These are phyloP conservation scores for Hypoxylon trugodes DNA, from an alignment of 495 filamentous ascomycete genomes.

Conservation along the genomic window DNA sequence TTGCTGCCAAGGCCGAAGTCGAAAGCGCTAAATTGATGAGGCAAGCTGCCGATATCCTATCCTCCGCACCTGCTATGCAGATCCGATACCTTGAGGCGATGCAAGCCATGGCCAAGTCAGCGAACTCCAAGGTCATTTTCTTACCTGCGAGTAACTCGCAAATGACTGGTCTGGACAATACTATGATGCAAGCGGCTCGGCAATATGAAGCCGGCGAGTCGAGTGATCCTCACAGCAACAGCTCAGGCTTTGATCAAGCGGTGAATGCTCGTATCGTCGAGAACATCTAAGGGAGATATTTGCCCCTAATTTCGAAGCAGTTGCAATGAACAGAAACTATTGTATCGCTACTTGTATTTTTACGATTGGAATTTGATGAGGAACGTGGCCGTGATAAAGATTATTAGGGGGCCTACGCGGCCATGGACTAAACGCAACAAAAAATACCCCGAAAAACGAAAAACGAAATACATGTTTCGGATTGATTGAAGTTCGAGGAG, in stretches of 20 bases:
- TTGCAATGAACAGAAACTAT: background rate
- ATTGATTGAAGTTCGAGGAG: background rate
- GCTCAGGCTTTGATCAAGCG: slow-evolving; percentile 76
- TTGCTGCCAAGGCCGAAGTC: slow-evolving; percentile 95
- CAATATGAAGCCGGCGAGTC: slow-evolving; percentile 35
- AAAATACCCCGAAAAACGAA: slow-evolving; percentile 4
- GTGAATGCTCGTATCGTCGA: slow-evolving; percentile 88
- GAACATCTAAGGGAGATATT: slow-evolving; percentile 69
- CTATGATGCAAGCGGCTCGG: slow-evolving; percentile 37
- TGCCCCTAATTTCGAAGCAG: background rate
- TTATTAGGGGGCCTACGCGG: background rate
- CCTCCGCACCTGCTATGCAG: slow-evolving; percentile 95
- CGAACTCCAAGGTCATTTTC: slow-evolving; percentile 98
- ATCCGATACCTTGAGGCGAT: slow-evolving; percentile 99
- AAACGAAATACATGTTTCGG: no score
- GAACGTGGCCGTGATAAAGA: slow-evolving; percentile 3
- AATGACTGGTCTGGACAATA: slow-evolving; percentile 62
- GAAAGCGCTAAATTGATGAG: slow-evolving; percentile 97
- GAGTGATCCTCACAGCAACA: slow-evolving; percentile 57
- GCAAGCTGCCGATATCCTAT: slow-evolving; percentile 95
- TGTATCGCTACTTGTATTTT: slow-evolving; percentile 2
- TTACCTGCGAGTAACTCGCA: slow-evolving; percentile 73
- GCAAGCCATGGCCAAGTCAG: slow-evolving; percentile 97
- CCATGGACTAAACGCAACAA: background rate
- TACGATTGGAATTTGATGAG: background rate